Evolutionary conservation across 768 basidiomycete genomes (phyloP).

Genomic region (Kwoniella shandongensis): DNA sequence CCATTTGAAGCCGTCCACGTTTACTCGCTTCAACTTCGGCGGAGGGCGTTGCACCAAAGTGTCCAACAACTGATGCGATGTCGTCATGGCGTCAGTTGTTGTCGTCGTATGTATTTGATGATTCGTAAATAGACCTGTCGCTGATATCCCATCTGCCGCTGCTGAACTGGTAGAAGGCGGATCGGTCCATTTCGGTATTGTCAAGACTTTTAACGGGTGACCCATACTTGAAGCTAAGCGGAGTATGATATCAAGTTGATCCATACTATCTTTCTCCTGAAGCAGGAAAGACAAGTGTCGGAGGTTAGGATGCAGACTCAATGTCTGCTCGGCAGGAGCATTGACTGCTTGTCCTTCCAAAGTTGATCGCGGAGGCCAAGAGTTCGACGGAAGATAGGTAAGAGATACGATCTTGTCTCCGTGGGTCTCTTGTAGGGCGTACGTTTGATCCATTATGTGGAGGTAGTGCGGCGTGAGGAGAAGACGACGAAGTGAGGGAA

Average conservation of each 20-base stretch:
- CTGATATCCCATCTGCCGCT: not conserved
- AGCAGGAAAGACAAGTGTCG: slow-evolving; percentile 29
- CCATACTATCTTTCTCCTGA: slow-evolving; percentile 20
- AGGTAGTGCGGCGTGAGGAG: slow-evolving; percentile 34
- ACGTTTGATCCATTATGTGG: slow-evolving; percentile 27
- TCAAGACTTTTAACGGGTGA: slow-evolving; percentile 35
- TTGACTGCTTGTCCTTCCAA: not conserved
- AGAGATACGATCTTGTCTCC: slow-evolving; percentile 39
- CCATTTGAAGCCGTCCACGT: slow-evolving; percentile 44
- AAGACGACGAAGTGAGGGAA: slow-evolving; percentile 38
- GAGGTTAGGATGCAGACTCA: slow-evolving; percentile 38
- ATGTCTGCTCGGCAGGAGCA: slow-evolving; percentile 28
- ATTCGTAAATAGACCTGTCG: not conserved
- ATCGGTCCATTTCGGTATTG: slow-evolving; percentile 39
- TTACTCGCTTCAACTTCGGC: slow-evolving; percentile 23
- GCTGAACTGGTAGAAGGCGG: not conserved
- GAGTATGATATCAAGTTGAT: slow-evolving; percentile 15
- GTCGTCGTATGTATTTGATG: not conserved
- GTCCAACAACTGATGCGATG: slow-evolving; percentile 17
- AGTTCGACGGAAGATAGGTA: slow-evolving; percentile 37
- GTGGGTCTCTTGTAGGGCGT: slow-evolving; percentile 34
- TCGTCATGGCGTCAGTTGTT: not conserved
- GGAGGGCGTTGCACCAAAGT: slow-evolving; percentile 10
- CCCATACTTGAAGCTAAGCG: slow-evolving; percentile 1
- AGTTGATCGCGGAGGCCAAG: slow-evolving; percentile 34